Evolutionary conservation across 768 basidiomycete genomes (phyloP), one percentile per base, ranked within the genome.

Genomic region (Lactifluus volemus): DNA sequence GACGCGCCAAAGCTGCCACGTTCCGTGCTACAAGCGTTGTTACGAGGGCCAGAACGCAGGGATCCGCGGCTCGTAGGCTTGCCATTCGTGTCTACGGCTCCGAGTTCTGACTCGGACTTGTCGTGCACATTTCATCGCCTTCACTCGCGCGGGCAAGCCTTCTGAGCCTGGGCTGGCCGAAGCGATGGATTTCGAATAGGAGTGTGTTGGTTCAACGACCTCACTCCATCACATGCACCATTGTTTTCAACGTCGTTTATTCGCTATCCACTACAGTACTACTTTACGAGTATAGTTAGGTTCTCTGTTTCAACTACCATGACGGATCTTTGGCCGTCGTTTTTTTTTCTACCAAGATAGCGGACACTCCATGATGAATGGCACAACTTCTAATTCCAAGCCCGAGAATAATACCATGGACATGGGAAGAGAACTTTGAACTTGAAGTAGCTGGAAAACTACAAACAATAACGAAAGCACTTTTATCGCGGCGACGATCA

Each of bases 171-270:
- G 12, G 38, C 25, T 48, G 14, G 62, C 36, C 25, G 64, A 63
- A 45, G 58, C 55, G 0, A 66, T 66, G 65, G 59, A 64, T 11
- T 17, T 66, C 4, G 65, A 64, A 30, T 49, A 34, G 52, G 34
- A 36, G 15, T 21, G 38, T 15, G 8, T 47, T 29, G 10, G 32
- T 52, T 38, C 21, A 21, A 45, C 34, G 17, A 30, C 30, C 19
- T 25, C 4, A 34, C 4, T 34, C 32, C 29, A 58, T 42, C 42
- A 21, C 41, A 14, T 51, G n/a, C 8, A 47, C 4, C 21, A 6
- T 21, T 12, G 9, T 10, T 21, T 47, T 25, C 11, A 3, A 1
- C 3, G 19, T 12, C 39, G 29, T 49, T 14, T 9, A 51, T 38
- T 21, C 36, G 42, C 6, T 21, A 7, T 44, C 10, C 11, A 4